Evolutionary conservation across 768 basidiomycete species (phyloP), one percentile per base, ranked within the genome.

Genomic region (Pholiota molesta): DNA sequence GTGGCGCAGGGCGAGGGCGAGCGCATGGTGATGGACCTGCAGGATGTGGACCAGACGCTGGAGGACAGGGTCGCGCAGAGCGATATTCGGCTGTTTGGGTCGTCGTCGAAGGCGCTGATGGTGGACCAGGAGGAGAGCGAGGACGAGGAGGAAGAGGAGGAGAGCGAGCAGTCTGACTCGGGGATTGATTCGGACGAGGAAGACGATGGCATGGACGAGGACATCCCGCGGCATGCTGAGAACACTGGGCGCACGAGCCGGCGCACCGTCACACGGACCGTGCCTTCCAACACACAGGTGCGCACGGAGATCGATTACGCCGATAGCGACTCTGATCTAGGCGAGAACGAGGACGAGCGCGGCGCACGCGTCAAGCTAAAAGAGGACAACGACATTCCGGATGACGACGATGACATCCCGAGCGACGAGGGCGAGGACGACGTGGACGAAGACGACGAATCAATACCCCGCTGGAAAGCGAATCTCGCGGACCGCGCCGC

Each of bases 1-100:
- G 93, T 83, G 52, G 82, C 82, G 4, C 91, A 91, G 70, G 97
- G 96, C 9, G 97, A 97, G 74, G 97, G 97, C 16, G 97, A 98
- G 71, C 85, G 89, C 72, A 99, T 99, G 97, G 95, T 99, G 13
- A 92, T 98, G 83, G 92, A 94, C 72, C 81, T 99, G 14, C 97
- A 99, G 74, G 97, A 95, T 64, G 92, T 89, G 19, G 77, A 79
- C 29, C 75, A 80, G 2, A 98, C 96, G 0, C 87, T 99, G 29
- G 95, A 89, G 62, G 95, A 95, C 66, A 85, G 81, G 8, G 88
- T 99, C 31, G 83, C 88, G 17, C 83, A 84, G 60, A 94, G 92
- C 67, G 84, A 91, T 60, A 95, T 99, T 63, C 83, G 85, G 37
- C 82, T 99, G 2, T 86, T 99, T 37, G 93, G 87, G 16, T 85